Conservation (phyloP, 1,284 basidiomycete species). For the Trichosporon faecale region DNA sequence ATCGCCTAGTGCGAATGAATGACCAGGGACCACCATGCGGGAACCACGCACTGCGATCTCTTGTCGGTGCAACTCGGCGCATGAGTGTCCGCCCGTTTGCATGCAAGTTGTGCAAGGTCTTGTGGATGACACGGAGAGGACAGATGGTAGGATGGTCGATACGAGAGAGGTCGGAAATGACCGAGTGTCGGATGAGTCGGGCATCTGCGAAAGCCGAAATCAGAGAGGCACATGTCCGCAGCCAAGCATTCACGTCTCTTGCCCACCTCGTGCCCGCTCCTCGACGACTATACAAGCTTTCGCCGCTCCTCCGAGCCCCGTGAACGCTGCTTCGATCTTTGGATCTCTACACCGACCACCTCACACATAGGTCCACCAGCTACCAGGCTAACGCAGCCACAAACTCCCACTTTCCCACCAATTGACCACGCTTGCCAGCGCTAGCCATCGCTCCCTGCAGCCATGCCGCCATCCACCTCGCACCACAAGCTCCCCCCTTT, state of each 20-base stretch:
- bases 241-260: not conserved
- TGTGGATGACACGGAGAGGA: not conserved
- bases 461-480: conserved; percentile 23
- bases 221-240: not conserved
- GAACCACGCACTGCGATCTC: too few relatives aligned
- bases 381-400: not conserved
- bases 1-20: too few relatives aligned
- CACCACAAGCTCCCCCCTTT: conserved; percentile 31
- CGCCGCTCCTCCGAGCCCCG: too few relatives aligned
- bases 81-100: too few relatives aligned
- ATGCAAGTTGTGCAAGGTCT: not conserved
- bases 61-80: too few relatives aligned
- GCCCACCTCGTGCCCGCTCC: not conserved
- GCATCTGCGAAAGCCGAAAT: not conserved
- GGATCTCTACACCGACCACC: too few relatives aligned
- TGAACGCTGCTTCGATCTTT: not conserved
- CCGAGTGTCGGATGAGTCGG: not conserved
- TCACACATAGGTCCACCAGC: too few relatives aligned
- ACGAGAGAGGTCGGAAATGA: not conserved
- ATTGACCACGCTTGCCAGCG: not conserved
- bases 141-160: not conserved
- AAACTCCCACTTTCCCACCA: not conserved
- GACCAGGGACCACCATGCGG: too few relatives aligned
- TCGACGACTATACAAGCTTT: not conserved
- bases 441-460: too few relatives aligned